Percentiles rank a stretch among this genome's conserved stretches.
These are phyloP conservation scores for Podospora australis DNA, from an alignment of 495 filamentous ascomycete genomes.

Conservation along the genomic window DNA sequence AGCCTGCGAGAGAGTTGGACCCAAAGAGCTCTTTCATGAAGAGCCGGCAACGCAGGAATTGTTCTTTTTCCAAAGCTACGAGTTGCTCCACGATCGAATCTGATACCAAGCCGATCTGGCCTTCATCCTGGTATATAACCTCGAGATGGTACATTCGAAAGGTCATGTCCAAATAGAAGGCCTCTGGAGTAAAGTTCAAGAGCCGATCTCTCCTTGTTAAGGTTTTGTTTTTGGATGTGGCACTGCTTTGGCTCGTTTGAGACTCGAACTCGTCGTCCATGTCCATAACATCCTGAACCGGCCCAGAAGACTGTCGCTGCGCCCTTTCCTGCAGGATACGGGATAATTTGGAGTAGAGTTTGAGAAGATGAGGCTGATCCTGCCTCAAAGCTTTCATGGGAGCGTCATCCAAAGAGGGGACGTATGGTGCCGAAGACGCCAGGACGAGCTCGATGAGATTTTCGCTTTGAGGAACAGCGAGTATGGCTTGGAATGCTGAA, in stretches of 20 bases:
- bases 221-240: slow-evolving; percentile 21
- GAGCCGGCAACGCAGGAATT: slow-evolving; percentile 51
- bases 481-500: slow-evolving; percentile 26
- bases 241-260: slow-evolving; percentile 42
- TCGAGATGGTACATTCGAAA: slow-evolving; percentile 37
- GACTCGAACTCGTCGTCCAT: slow-evolving; percentile 65
- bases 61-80: slow-evolving; percentile 48
- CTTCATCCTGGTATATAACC: slow-evolving; percentile 28
- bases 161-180: slow-evolving; percentile 41
- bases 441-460: slow-evolving; percentile 31
- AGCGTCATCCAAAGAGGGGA: slow-evolving; percentile 28
- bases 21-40: slow-evolving; percentile 46
- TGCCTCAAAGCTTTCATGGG: slow-evolving; percentile 24
- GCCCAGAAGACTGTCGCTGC: slow-evolving; percentile 18
- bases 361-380: slow-evolving; percentile 29
- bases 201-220: slow-evolving; percentile 43
- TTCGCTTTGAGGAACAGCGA: slow-evolving; percentile 29
- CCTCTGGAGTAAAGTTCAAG: slow-evolving; percentile 38
- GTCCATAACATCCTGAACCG: slow-evolving; percentile 61
- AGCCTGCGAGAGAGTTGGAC: slow-evolving; percentile 36
- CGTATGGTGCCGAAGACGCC: slow-evolving; percentile 27
- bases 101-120: slow-evolving; percentile 30
- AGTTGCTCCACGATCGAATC: slow-evolving; percentile 53
- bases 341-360: slow-evolving; percentile 36
- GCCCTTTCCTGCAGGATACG: slow-evolving; percentile 39